Evolutionary conservation across 2,329 filamentous ascomycete species (phyloP).

Genomic region (Lecanicillium sp.): DNA sequence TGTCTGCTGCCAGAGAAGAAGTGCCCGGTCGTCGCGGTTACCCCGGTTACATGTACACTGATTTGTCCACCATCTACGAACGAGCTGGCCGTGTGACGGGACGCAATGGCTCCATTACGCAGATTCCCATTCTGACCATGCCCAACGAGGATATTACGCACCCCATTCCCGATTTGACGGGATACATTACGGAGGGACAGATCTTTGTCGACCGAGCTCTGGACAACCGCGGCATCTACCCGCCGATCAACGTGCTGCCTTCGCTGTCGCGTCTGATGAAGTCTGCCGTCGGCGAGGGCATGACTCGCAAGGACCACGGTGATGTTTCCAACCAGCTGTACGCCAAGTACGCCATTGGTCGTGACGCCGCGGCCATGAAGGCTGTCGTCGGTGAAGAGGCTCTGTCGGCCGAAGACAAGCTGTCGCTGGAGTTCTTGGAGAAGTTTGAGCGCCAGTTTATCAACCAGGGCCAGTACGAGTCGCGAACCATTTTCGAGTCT

Average conservation of each 20-base stretch:
- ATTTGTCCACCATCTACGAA: conserved; percentile 99
- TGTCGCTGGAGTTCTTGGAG: conserved; percentile 94
- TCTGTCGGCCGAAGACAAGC: conserved; percentile 89
- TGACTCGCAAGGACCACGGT: conserved; percentile 92
- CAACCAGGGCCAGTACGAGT: conserved; percentile 84
- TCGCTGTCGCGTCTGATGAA: conserved; percentile 99
- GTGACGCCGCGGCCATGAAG: conserved; percentile 98
- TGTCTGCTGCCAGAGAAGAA: conserved; percentile 96
- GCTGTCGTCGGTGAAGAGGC: conserved; percentile 98
- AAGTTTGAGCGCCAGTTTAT: conserved; percentile 98
- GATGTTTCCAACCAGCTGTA: conserved; percentile 99
- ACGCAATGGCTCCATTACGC: conserved; percentile 96
- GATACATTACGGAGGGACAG: conserved; percentile 98
- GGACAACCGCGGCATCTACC: conserved; percentile 95
- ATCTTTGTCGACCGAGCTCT: conserved; percentile 94
- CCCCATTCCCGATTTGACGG: conserved; percentile 96
- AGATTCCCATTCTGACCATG: conserved; percentile 99
- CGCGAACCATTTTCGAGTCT: conserved; percentile 83
- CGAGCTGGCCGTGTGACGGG: conserved; percentile 95
- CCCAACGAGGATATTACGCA: conserved; percentile 99
- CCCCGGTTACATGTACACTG: conserved; percentile 99
- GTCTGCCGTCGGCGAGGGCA: conserved; percentile 95
- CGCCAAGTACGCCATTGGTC: conserved; percentile 98
- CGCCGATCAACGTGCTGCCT: conserved; percentile 95
- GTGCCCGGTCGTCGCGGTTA: conserved; percentile 98